These are phyloP conservation scores for Nothophaeocryptopus gaeumannii DNA, from an alignment of 2,329 filamentous ascomycete genomes.

Conservation along the genomic window DNA sequence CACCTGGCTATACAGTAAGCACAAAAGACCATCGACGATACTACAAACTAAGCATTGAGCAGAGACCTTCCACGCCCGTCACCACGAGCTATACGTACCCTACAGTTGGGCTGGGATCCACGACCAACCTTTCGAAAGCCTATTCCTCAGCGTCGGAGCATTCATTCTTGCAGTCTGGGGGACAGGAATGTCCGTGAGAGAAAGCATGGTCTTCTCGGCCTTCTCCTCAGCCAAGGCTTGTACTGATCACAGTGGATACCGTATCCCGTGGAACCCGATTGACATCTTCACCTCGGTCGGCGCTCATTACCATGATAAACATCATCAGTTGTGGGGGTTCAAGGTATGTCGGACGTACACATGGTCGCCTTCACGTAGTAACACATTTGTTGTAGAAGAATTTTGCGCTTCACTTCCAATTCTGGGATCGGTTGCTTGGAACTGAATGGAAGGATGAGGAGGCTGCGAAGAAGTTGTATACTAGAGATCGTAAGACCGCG, in stretches of 20 bases:
- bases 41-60: neutral
- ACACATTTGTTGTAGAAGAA: neutral
- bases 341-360: neutral
- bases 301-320: too few relatives aligned
- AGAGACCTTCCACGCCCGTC: neutral
- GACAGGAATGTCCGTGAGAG: too few relatives aligned
- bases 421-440: neutral
- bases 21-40: too few relatives aligned
- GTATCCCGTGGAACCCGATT: too few relatives aligned
- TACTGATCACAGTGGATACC: too few relatives aligned
- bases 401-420: neutral
- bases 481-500: neutral
- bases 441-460: neutral
- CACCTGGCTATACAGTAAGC: slow-evolving; percentile 1
- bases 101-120: neutral
- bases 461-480: neutral
- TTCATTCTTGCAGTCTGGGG: too few relatives aligned
- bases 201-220: too few relatives aligned
- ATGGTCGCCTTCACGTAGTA: neutral
- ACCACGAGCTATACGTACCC: slow-evolving; percentile 1
- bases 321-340: too few relatives aligned
- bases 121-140: neutral
- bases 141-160: too few relatives aligned
- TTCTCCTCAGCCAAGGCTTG: too few relatives aligned
- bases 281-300: too few relatives aligned